These are phyloP conservation scores for Helicostylum pulchrum DNA, from an alignment of 192 early-diverging fungal genomes.

Conservation along the genomic window DNA sequence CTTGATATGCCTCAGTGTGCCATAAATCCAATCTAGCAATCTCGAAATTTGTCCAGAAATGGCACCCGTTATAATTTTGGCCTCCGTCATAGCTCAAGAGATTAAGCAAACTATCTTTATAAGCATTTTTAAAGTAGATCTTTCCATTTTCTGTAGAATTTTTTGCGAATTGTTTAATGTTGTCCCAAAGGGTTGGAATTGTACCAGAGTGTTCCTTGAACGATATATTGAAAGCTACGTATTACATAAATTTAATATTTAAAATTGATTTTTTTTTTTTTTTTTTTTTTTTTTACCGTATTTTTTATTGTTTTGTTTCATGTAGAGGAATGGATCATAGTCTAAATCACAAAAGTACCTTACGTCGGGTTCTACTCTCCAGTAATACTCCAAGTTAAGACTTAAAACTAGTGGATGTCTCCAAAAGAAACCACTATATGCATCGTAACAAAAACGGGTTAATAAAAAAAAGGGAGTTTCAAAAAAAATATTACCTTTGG, in stretches of 20 bases:
- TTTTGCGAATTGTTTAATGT: slow-evolving; percentile 47
- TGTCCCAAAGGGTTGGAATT: slow-evolving; percentile 68
- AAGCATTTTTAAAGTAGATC: slow-evolving; percentile 33
- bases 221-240: slow-evolving; percentile 63
- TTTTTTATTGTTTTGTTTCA: slow-evolving; percentile 49
- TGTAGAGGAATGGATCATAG: slow-evolving; percentile 55
- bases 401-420: slow-evolving; percentile 46
- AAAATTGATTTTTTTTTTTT: background rate
- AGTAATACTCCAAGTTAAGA: slow-evolving; percentile 56
- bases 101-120: slow-evolving; percentile 34
- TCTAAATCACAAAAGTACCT: slow-evolving; percentile 52
- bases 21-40: slow-evolving; percentile 57
- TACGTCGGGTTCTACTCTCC: slow-evolving; percentile 59
- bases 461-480: slow-evolving; percentile 35
- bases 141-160: slow-evolving; percentile 16
- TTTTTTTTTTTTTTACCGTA: slow-evolving; percentile 9
- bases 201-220: slow-evolving; percentile 69
- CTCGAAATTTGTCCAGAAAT: slow-evolving; percentile 88
- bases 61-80: slow-evolving; percentile 58
- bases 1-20: slow-evolving; percentile 48
- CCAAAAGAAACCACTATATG: slow-evolving; percentile 44
- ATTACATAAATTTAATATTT: background rate
- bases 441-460: background rate
- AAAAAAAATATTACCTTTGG: slow-evolving; percentile 14
- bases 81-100: slow-evolving; percentile 52